These are phyloP conservation scores for Suillus subalutaceus DNA, from an alignment of 768 basidiomycete species.

Conservation along the genomic window DNA sequence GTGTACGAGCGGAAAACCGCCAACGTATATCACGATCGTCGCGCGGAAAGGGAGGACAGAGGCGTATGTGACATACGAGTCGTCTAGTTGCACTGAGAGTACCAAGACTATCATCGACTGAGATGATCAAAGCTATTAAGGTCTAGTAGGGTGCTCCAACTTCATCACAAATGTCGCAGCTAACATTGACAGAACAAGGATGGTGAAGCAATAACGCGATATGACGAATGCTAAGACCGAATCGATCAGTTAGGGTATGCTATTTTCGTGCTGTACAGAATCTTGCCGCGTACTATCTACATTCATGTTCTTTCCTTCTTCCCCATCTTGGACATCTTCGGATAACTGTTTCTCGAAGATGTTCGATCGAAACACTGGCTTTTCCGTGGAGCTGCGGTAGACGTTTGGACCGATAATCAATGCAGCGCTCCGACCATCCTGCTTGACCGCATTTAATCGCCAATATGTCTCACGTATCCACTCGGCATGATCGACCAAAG, in stretches of 20 bases:
- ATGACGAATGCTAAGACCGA: not conserved
- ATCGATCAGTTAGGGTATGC: not conserved
- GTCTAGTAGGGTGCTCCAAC: not conserved
- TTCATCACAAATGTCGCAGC: not conserved
- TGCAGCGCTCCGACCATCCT: not conserved
- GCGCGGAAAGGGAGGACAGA: not conserved
- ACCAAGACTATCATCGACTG: not conserved
- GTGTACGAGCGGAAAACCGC: not conserved
- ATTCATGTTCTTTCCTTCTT: not conserved
- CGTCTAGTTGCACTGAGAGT: not conserved
- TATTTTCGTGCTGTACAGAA: not conserved
- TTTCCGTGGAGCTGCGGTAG: not conserved
- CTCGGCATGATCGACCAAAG: not conserved
- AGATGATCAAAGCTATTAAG: not conserved
- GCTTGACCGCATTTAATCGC: not conserved
- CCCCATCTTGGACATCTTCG: not conserved
- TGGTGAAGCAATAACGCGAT: not conserved
- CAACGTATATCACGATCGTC: not conserved
- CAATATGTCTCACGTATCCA: conserved; percentile 6
- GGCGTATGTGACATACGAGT: not conserved
- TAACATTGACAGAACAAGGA: not conserved
- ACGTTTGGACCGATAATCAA: not conserved
- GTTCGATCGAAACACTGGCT: not conserved
- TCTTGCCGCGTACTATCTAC: not conserved
- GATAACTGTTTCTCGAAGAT: not conserved